Conservation (phyloP, 2,329 filamentous ascomycete genomes). For the Cercospora nicotianae region DNA sequence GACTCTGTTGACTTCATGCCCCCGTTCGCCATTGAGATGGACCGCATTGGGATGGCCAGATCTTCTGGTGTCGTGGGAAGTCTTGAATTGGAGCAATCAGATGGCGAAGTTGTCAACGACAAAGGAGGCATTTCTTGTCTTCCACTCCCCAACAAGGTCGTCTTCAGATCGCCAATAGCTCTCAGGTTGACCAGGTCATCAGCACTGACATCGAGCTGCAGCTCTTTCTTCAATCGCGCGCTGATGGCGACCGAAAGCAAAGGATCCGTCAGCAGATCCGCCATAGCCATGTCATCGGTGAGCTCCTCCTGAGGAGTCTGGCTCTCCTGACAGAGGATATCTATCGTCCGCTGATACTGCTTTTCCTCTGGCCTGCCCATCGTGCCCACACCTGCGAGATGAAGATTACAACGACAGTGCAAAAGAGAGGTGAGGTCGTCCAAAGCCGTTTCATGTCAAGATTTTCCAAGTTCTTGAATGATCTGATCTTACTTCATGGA, state of each 20-base stretch:
- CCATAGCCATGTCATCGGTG: constrained; percentile 10
- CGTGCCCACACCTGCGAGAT: not conserved
- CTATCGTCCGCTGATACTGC: constrained; percentile 13
- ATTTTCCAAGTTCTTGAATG: not conserved
- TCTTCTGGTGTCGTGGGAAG: not conserved
- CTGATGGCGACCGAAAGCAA: constrained; percentile 10
- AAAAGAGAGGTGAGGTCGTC: not conserved
- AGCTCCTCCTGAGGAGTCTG: constrained; percentile 5
- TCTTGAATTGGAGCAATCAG: not conserved
- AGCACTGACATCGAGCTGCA: constrained; percentile 6
- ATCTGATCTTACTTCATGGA: not conserved
- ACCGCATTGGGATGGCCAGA: not conserved
- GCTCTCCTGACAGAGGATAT: constrained; percentile 10
- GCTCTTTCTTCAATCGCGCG: constrained; percentile 6
- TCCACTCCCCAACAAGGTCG: constrained; percentile 3
- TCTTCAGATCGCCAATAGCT: constrained; percentile 11
- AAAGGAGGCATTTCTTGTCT: not conserved
- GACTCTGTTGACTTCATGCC: not conserved
- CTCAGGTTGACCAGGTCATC: constrained; percentile 11
- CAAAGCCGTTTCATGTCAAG: not conserved
- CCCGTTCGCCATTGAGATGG: not conserved
- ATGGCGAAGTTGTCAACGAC: not conserved
- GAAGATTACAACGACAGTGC: not conserved
- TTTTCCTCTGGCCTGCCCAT: not conserved
- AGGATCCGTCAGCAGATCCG: constrained; percentile 11